Evolutionary conservation across 2,329 filamentous ascomycete species (phyloP).

Genomic region (Herpomyces periplanetae): DNA sequence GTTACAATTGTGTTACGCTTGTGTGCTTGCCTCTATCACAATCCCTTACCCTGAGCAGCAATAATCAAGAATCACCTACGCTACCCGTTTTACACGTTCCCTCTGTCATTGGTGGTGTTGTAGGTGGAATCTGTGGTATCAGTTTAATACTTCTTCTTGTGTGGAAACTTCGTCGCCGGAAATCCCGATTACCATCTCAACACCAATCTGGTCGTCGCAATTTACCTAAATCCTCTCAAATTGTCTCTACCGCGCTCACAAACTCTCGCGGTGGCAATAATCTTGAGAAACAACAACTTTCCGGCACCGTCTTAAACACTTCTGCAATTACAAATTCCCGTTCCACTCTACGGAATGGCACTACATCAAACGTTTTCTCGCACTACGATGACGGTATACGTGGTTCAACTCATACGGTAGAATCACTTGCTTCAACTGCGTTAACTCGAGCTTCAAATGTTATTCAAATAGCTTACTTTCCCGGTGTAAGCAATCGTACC

Average conservation of each 20-base stretch:
- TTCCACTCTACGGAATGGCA: slow-evolving; percentile 14
- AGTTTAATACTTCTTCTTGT: slow-evolving; percentile 40
- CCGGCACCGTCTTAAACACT: slow-evolving; percentile 13
- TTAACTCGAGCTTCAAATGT: slow-evolving; percentile 88
- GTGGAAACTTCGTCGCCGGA: slow-evolving; percentile 59
- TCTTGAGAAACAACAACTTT: slow-evolving; percentile 12
- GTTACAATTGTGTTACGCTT: slow-evolving; percentile 17
- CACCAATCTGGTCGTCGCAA: too few relatives aligned
- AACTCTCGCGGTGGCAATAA: slow-evolving; percentile 14
- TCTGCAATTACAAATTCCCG: slow-evolving; percentile 10
- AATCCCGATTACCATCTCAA: slow-evolving; percentile 20
- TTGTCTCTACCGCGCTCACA: slow-evolving; percentile 17
- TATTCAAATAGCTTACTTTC: slow-evolving; percentile 96
- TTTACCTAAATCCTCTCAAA: too few relatives aligned
- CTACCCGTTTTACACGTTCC: slow-evolving; percentile 10
- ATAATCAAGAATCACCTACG: slow-evolving; percentile 4
- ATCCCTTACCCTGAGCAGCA: slow-evolving; percentile 6
- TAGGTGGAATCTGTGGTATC: slow-evolving; percentile 56
- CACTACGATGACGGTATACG: too few relatives aligned
- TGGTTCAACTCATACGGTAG: slow-evolving; percentile 43
- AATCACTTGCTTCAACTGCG: slow-evolving; percentile 76
- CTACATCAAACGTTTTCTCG: too few relatives aligned
- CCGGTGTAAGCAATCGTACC: slow-evolving; percentile 73
- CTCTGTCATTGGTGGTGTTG: slow-evolving; percentile 50
- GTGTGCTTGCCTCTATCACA: slow-evolving; percentile 12